Evolutionary conservation across 139 green algal species (phyloP), one percentile per base, ranked within the genome.

Genomic region (Axilococcus clingmanii): DNA sequence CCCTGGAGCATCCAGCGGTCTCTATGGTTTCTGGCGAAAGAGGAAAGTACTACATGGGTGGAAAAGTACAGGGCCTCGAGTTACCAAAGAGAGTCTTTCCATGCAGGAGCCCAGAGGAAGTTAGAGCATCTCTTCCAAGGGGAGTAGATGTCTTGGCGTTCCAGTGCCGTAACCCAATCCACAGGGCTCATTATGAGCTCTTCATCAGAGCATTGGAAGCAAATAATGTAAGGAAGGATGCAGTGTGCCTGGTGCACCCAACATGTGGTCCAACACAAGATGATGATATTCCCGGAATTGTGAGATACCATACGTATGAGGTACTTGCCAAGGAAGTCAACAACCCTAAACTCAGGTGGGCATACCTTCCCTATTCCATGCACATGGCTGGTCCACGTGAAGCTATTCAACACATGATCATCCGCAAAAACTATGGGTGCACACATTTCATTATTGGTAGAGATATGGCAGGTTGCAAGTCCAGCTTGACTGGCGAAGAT

Each of bases 371-470:
- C 42, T 95, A 95, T 74, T 86, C 75, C 63, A 95, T 95, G 85
- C 86, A 95, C 72, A 95, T 95, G 86, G 85, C 84, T 0, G 86
- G 85, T 8, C 86, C 86, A 8, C 69, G 86, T 7, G 86, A 94
- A 71, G 86, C 86, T 52, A 89, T 94, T 58, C 86, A 93, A 72
- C 86, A 94, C 78, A 95, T 94, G 83, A 80, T 94, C 63, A 86
- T 94, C 61, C 78, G 85, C 61, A 91, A 91, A 62, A 94, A 94
- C 77, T 94, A 94, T 50, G 84, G 86, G 31, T 94, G 85, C 75
- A 92, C 86, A 12, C 86, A 95, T 79, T 95, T 95, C 77, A 95
- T 95, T 67, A 88, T 95, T 33, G 86, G 86, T 46, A 75, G 86
- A 19, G 86, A 95, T 75, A 95, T 95, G 86, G 86, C 86, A 9